These are phyloP conservation scores for Hypoxylon sp. DNA, from an alignment of 2,329 filamentous ascomycete genomes.

Conservation along the genomic window DNA sequence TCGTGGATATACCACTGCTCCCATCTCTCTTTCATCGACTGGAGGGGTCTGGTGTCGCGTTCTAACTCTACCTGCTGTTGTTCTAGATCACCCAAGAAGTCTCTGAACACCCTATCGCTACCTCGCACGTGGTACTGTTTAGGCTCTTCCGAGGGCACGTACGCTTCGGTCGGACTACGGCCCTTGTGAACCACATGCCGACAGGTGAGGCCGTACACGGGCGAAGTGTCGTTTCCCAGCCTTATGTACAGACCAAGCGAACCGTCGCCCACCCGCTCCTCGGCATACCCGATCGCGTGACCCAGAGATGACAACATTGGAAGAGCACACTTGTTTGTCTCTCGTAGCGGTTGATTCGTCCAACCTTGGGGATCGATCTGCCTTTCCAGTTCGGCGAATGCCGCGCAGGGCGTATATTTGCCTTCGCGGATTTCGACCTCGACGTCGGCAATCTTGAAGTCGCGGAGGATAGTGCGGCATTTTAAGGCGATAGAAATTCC, in stretches of 20 bases:
- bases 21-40: neutral
- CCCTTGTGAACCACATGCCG: conserved; percentile 11
- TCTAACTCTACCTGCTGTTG: neutral
- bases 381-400: conserved; percentile 8
- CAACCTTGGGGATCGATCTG: conserved; percentile 1
- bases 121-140: conserved; percentile 7
- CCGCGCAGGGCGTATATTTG: neutral
- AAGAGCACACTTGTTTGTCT: neutral
- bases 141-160: neutral
- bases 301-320: conserved; percentile 10
- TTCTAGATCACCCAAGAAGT: neutral
- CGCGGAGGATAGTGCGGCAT: conserved; percentile 15
- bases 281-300: conserved; percentile 4
- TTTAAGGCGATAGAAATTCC: conserved; percentile 18
- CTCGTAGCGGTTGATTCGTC: neutral
- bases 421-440: conserved; percentile 25
- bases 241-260: conserved; percentile 17
- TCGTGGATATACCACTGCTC: neutral
- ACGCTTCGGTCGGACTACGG: neutral
- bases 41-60: neutral
- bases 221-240: conserved; percentile 3
- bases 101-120: neutral
- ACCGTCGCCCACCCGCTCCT: conserved; percentile 3
- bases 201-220: conserved; percentile 24
- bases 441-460: conserved; percentile 5